Conservation (phyloP, 2,329 filamentous ascomycete species). For the Xylaria sp. region DNA sequence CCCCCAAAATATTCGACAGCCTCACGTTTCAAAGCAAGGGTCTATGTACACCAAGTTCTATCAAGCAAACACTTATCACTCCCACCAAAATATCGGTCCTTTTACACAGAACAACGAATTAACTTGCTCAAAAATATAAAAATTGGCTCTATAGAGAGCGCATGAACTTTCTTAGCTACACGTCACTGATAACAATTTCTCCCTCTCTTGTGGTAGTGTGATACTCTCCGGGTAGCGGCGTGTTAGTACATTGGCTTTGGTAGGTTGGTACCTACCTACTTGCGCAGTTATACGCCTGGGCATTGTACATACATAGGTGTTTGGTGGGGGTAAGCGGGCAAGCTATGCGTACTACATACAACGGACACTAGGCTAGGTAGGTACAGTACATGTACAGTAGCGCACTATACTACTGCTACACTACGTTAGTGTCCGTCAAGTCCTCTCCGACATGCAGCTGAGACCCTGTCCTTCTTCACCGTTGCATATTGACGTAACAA, state of each 20-base stretch:
- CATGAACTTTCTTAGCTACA: background rate
- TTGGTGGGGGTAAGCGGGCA: background rate
- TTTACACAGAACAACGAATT: conserved; percentile 6
- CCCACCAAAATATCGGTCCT: conserved; percentile 26
- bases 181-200: background rate
- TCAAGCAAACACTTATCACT: conserved; percentile 7
- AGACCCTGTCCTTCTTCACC: conserved; percentile 28
- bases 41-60: background rate
- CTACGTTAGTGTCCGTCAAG: background rate
- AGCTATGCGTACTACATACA: background rate
- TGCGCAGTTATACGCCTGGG: too few relatives aligned
- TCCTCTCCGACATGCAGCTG: conserved; percentile 20
- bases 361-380: background rate
- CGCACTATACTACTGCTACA: background rate
- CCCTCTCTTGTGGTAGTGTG: background rate
- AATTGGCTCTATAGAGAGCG: background rate
- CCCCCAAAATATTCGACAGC: conserved; percentile 4
- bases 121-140: background rate
- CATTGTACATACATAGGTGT: background rate
- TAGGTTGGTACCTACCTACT: too few relatives aligned
- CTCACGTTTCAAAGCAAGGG: conserved; percentile 17
- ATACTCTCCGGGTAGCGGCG: conserved; percentile 1
- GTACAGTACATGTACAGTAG: background rate
- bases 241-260: background rate
- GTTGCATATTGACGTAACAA: conserved; percentile 28